Conservation (phyloP, 441 rosid genomes). For the Brassica hybrid region DNA sequence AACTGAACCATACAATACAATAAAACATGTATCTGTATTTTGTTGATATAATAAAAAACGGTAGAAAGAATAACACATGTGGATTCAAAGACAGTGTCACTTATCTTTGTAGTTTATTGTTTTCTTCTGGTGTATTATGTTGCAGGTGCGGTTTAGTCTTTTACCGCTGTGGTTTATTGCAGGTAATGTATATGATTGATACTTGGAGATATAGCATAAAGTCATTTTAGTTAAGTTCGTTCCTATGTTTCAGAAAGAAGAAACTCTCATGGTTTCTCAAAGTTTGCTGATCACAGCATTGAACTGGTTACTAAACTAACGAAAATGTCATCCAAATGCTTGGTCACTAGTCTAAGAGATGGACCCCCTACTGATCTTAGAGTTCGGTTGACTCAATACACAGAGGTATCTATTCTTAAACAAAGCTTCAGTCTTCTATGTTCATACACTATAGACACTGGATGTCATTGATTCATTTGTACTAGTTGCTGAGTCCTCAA, state of each 20-base stretch:
- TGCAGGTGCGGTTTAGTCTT: slow-evolving; percentile 67
- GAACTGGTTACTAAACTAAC: slow-evolving; percentile 51
- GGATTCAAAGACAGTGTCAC: not conserved
- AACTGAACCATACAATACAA: not conserved
- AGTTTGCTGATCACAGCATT: slow-evolving; percentile 56
- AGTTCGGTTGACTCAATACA: slow-evolving; percentile 64
- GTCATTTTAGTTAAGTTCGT: slow-evolving; percentile 19
- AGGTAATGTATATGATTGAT: slow-evolving; percentile 51
- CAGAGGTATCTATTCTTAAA: slow-evolving; percentile 53
- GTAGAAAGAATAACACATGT: not conserved
- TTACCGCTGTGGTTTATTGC: slow-evolving; percentile 73
- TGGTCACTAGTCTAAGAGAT: slow-evolving; percentile 47
- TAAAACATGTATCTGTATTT: too few relatives aligned
- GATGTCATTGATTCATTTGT: not conserved
- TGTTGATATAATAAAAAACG: not conserved
- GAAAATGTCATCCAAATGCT: slow-evolving; percentile 45
- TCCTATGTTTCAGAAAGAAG: slow-evolving; percentile 56
- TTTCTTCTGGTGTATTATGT: slow-evolving; percentile 5
- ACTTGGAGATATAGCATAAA: slow-evolving; percentile 4
- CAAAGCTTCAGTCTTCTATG: not conserved
- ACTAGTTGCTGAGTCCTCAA: not conserved
- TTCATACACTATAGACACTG: not conserved
- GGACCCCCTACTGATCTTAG: slow-evolving; percentile 51
- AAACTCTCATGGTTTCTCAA: slow-evolving; percentile 56
- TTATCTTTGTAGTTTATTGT: not conserved